Evolutionary conservation across 495 filamentous ascomycete species (phyloP), one percentile per base, ranked within the genome.

Genomic region (Neurospora tetrasperma): DNA sequence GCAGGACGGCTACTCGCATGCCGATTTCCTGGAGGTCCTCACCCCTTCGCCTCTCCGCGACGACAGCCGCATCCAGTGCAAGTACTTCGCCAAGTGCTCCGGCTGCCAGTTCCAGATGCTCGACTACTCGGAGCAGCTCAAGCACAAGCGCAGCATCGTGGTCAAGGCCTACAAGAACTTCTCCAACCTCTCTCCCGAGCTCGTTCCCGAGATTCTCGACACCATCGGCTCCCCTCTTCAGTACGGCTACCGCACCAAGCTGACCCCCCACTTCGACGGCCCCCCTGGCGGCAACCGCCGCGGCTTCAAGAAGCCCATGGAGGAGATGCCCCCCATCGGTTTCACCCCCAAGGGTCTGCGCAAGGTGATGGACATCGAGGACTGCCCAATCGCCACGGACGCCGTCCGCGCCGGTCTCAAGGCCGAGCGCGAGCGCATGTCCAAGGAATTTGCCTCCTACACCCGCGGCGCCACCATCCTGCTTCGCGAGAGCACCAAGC

Each of bases 41-140:
- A 86, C 85, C 66, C 89, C 96, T 0, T 93, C 93, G 0, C 87
- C 89, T 1, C 83, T 90, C 46, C 90, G 96, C 75, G 89, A 98
- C 74, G 93, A 97, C 78, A 86, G 83, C 62, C 85, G 89, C 2
- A 86, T 97, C 76, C 82, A 85, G 62, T 99, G 96, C 85, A 84
- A 87, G 75, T 98, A 98, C 83, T 99, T 99, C 78, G 82, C 86
- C 42, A 88, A 85, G 70, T 99, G 96, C 80, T 93, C 92, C 0
- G 96, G 96, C 5, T 99, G 96, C 78, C 96, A 98, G 83, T 93
- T 98, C 79, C 96, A 99, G 81, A 97, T 98, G 93, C 88, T 99
- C 72, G 88, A 93, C 54, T 99, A 99, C 82, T 83, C 86, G 40
- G 90, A 92, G 72, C 96, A 99, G 80, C 86, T 99, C 40, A 86